These are phyloP conservation scores for Fusarium sp. DNA, from an alignment of 2,329 filamentous ascomycete species.

Conservation along the genomic window DNA sequence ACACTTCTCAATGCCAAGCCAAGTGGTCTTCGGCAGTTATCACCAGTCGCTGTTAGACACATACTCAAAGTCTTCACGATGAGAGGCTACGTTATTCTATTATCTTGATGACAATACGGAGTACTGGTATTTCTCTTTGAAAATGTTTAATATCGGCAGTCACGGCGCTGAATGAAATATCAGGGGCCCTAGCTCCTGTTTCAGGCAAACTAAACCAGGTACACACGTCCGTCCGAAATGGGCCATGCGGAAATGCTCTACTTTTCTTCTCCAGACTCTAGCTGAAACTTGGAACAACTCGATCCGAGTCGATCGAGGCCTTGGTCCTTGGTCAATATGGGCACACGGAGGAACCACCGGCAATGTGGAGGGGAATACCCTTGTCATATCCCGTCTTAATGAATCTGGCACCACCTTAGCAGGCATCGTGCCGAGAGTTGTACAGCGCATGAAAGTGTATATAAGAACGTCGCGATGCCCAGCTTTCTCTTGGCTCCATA, in stretches of 20 bases:
- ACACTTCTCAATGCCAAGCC: not conserved
- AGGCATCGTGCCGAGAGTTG: not conserved
- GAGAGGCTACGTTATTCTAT: not conserved
- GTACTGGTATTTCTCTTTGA: not conserved
- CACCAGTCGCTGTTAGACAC: not conserved
- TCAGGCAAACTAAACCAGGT: conserved; percentile 28
- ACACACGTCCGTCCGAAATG: conserved; percentile 23
- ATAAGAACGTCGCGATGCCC: conserved; percentile 22
- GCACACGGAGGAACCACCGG: conserved; percentile 30
- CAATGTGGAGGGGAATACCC: conserved; percentile 21
- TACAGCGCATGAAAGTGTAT: conserved; percentile 16
- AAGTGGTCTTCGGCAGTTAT: not conserved
- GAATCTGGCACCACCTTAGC: conserved; percentile 11
- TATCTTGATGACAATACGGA: not conserved
- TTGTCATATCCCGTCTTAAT: conserved; percentile 31
- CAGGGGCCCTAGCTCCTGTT: conserved; percentile 37
- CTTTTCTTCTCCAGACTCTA: conserved; percentile 24
- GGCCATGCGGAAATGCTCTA: conserved; percentile 13
- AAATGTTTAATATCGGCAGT: not conserved
- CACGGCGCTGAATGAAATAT: conserved; percentile 32
- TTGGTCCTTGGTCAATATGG: conserved; percentile 19
- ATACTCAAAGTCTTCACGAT: not conserved
- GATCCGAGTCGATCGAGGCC: conserved; percentile 31
- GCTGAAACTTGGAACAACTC: conserved; percentile 20
- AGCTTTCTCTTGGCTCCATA: conserved; percentile 9